phyloP scores from a whole-genome alignment of 2,329 filamentous ascomycete genomes.

The Zasmidium cellare region DNA sequence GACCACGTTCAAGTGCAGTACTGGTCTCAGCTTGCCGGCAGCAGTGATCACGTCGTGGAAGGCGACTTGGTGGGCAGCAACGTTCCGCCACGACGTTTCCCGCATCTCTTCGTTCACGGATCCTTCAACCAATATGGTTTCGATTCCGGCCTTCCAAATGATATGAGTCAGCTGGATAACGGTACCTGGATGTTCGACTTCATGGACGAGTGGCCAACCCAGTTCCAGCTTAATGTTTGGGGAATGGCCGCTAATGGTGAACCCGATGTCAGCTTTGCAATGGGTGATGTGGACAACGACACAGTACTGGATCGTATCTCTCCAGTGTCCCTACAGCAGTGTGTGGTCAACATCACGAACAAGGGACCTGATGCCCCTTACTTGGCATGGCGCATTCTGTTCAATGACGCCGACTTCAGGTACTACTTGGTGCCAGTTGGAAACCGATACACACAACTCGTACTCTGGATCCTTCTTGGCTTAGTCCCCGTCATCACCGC shows the following conservation, averaged over 20 bases:
- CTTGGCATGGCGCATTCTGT: slow-evolving; percentile 55
- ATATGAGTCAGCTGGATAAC: slow-evolving; percentile 49
- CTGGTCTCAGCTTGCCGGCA: slow-evolving; percentile 60
- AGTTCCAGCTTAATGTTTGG: slow-evolving; percentile 66
- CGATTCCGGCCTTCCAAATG: slow-evolving; percentile 59
- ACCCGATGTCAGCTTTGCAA: slow-evolving; percentile 60
- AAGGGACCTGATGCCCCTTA: slow-evolving; percentile 54
- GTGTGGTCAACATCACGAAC: slow-evolving; percentile 60
- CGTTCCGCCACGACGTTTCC: slow-evolving; percentile 52
- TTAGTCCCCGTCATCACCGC: slow-evolving; percentile 55
- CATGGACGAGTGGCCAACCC: slow-evolving; percentile 63
- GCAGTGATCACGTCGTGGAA: slow-evolving; percentile 61
- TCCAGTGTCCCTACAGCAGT: slow-evolving; percentile 56
- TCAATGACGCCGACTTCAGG: slow-evolving; percentile 56
- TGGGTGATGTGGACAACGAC: slow-evolving; percentile 63
- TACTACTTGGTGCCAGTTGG: slow-evolving; percentile 57
- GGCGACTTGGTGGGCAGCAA: slow-evolving; percentile 51
- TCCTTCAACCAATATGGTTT: slow-evolving; percentile 65
- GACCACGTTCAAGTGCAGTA: slow-evolving; percentile 66
- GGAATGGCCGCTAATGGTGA: slow-evolving; percentile 64
- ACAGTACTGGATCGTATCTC: slow-evolving; percentile 62
- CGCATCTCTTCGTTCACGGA: slow-evolving; percentile 64
- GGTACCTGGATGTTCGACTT: slow-evolving; percentile 61
- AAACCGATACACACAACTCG: slow-evolving; percentile 55
- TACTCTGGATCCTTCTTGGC: slow-evolving; percentile 56